A percentile compares a stretch with the other conserved stretches of the same genome.
Evolutionary conservation across 2,329 filamentous ascomycete genomes (phyloP).

Genomic region (Aspergillus pseudoviridinutans): DNA sequence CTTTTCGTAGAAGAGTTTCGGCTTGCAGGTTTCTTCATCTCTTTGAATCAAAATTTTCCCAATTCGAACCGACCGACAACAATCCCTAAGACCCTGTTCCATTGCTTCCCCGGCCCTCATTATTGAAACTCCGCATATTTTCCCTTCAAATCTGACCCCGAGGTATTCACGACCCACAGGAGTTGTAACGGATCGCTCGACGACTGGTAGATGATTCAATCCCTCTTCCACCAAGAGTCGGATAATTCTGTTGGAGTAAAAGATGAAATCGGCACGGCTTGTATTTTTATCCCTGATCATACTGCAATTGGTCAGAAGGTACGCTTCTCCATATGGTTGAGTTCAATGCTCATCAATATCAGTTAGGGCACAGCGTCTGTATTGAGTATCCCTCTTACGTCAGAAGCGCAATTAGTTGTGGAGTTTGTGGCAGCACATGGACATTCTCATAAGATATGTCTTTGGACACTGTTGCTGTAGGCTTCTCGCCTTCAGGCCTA

Average conservation of each 20-base stretch:
- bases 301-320: constrained; percentile 45
- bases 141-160: constrained; percentile 92
- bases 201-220: constrained; percentile 89
- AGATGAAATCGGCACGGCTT: constrained; percentile 92
- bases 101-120: constrained; percentile 98
- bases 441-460: constrained; percentile 80
- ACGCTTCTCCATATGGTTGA: neutral
- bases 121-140: constrained; percentile 97
- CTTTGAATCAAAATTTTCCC: constrained; percentile 98
- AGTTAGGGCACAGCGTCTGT: constrained; percentile 1
- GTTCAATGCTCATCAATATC: neutral
- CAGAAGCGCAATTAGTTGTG: constrained; percentile 92
- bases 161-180: constrained; percentile 84
- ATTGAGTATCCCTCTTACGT: constrained; percentile 63
- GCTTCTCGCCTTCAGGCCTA: constrained; percentile 70
- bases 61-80: constrained; percentile 95
- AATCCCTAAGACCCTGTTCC: constrained; percentile 95
- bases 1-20: constrained; percentile 97
- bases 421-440: constrained; percentile 84
- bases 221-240: constrained; percentile 94
- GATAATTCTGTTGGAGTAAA: constrained; percentile 98
- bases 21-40: constrained; percentile 89
- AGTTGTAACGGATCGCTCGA: constrained; percentile 83
- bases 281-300: constrained; percentile 94
- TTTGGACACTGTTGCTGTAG: constrained; percentile 82